These are phyloP conservation scores for Hypoxylon rubiginosum DNA, from an alignment of 2,329 filamentous ascomycete genomes.

Conservation along the genomic window DNA sequence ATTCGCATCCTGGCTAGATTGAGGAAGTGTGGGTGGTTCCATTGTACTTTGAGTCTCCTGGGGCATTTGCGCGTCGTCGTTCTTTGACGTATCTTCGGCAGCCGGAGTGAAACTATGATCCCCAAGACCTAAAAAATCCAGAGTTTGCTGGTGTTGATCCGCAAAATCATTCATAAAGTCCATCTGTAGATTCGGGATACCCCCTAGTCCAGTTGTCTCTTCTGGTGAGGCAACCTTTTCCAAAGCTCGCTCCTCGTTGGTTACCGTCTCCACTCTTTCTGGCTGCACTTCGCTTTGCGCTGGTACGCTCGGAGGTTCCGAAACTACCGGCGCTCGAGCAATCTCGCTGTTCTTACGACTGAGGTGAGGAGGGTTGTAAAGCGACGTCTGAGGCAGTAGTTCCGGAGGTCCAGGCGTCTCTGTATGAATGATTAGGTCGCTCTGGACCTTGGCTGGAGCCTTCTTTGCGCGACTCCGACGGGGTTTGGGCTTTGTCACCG, in stretches of 20 bases:
- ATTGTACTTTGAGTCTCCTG: constrained; percentile 24
- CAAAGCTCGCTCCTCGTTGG: constrained; percentile 27
- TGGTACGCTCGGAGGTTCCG: constrained; percentile 22
- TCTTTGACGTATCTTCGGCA: constrained; percentile 28
- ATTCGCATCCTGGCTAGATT: constrained; percentile 38
- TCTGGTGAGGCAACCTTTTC: constrained; percentile 33
- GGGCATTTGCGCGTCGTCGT: constrained; percentile 19
- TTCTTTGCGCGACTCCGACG: constrained; percentile 52
- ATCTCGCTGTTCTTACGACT: constrained; percentile 33
- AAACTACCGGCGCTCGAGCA: constrained; percentile 33
- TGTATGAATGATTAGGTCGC: constrained; percentile 56
- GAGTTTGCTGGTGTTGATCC: constrained; percentile 39
- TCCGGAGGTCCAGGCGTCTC: constrained; percentile 61
- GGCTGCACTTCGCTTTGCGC: neutral
- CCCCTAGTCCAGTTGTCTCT: constrained; percentile 23
- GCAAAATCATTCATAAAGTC: constrained; percentile 39
- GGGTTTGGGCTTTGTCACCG: constrained; percentile 53
- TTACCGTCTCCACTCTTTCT: constrained; percentile 16
- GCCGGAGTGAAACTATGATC: constrained; percentile 37
- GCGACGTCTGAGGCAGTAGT: constrained; percentile 58
- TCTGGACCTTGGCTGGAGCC: constrained; percentile 43
- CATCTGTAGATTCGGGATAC: constrained; percentile 42
- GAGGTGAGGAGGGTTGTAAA: constrained; percentile 56
- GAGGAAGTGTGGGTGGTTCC: constrained; percentile 42
- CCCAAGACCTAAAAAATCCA: constrained; percentile 37